These are phyloP conservation scores for Nothomitra cinnamomea DNA, from an alignment of 2,329 filamentous ascomycete genomes.

Conservation along the genomic window DNA sequence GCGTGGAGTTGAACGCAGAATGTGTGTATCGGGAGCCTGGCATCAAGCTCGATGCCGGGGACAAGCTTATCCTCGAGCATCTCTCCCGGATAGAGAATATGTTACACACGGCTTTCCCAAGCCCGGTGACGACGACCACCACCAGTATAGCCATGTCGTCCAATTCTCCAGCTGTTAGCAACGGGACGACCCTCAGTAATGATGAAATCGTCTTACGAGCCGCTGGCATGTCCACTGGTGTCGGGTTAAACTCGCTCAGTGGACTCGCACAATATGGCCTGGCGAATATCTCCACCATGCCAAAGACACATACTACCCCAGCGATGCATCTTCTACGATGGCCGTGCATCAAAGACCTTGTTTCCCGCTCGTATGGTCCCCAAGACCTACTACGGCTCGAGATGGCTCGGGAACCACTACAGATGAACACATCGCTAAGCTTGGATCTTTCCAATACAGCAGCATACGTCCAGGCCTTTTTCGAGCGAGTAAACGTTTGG, in stretches of 20 bases:
- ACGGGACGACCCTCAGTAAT: slow-evolving; percentile 41
- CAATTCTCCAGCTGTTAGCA: slow-evolving; percentile 47
- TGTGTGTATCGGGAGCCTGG: slow-evolving; percentile 74
- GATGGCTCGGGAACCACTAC: slow-evolving; percentile 61
- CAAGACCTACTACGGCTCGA: slow-evolving; percentile 69
- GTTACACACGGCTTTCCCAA: slow-evolving; percentile 50
- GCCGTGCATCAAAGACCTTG: slow-evolving; percentile 34
- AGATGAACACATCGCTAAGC: slow-evolving; percentile 37
- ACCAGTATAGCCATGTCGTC: slow-evolving; percentile 40
- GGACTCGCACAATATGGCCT: slow-evolving; percentile 35
- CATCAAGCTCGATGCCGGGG: slow-evolving; percentile 72
- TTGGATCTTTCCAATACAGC: slow-evolving; percentile 59
- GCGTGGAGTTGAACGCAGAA: slow-evolving; percentile 63
- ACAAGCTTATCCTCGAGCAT: slow-evolving; percentile 70
- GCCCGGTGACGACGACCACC: slow-evolving; percentile 17
- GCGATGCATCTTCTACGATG: slow-evolving; percentile 31
- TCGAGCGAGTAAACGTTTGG: slow-evolving; percentile 68
- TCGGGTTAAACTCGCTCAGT: slow-evolving; percentile 33
- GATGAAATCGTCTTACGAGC: slow-evolving; percentile 32
- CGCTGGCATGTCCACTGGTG: slow-evolving; percentile 8
- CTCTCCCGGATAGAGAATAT: slow-evolving; percentile 62
- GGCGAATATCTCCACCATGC: slow-evolving; percentile 72
- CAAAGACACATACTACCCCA: slow-evolving; percentile 67
- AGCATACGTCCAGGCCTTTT: slow-evolving; percentile 63
- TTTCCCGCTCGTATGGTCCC: slow-evolving; percentile 61